phyloP scores from a whole-genome alignment of 2,329 filamentous ascomycete species.

The Colletotrichum destructivum region DNA sequence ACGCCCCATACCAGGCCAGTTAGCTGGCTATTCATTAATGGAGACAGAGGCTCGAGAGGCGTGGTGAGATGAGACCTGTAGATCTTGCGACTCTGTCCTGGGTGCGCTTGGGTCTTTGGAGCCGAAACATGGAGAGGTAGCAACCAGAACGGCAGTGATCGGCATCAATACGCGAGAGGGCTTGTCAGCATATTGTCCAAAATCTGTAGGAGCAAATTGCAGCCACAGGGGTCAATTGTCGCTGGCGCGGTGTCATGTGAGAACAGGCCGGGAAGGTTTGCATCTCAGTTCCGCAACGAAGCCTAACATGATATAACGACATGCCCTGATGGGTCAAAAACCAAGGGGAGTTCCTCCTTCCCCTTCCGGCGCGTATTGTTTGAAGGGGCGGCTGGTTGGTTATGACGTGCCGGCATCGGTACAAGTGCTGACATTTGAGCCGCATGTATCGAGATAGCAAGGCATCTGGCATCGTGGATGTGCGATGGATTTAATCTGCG shows the following conservation, averaged over 20 bases:
- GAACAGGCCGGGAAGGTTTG: slow-evolving; percentile 14
- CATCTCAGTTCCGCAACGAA: neutral
- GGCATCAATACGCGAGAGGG: slow-evolving; percentile 24
- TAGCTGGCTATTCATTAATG: slow-evolving; percentile 15
- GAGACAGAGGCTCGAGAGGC: slow-evolving; percentile 31
- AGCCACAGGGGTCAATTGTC: slow-evolving; percentile 18
- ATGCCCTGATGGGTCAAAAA: neutral
- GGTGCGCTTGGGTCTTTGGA: slow-evolving; percentile 35
- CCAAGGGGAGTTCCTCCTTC: neutral
- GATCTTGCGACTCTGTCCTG: slow-evolving; percentile 34
- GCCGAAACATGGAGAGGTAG: slow-evolving; percentile 30
- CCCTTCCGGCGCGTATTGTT: neutral
- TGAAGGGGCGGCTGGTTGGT: neutral
- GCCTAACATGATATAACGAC: neutral
- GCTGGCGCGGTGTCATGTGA: neutral
- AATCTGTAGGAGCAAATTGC: slow-evolving; percentile 37
- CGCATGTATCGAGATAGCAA: slow-evolving; percentile 25
- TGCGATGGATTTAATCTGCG: slow-evolving; percentile 17
- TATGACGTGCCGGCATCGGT: slow-evolving; percentile 15
- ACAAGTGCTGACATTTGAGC: slow-evolving; percentile 21
- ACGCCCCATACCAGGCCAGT: slow-evolving; percentile 13
- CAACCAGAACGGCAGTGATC: slow-evolving; percentile 28
- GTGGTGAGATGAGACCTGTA: slow-evolving; percentile 40
- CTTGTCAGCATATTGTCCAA: slow-evolving; percentile 26
- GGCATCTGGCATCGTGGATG: neutral